These are phyloP conservation scores for Torulaspora indica DNA, from an alignment of 805 yeast genomes.

Conservation along the genomic window DNA sequence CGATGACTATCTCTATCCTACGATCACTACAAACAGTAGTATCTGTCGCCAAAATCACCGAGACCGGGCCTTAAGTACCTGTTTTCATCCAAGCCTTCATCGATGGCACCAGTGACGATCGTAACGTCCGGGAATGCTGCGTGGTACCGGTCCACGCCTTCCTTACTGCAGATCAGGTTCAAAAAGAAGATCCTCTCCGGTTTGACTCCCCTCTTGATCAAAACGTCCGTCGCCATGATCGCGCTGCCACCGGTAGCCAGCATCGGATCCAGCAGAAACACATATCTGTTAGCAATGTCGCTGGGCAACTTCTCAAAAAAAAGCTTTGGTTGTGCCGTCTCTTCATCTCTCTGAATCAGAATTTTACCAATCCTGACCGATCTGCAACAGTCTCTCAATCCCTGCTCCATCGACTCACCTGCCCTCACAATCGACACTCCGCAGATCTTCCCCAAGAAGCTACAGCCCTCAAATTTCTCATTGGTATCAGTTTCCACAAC, in stretches of 20 bases:
- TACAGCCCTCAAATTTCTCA: conserved; percentile 65
- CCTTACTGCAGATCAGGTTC: conserved; percentile 91
- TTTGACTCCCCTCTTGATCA: conserved; percentile 79
- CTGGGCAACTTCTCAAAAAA: conserved; percentile 93
- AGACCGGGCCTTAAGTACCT: conserved; percentile 89
- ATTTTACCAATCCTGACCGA: conserved; percentile 96
- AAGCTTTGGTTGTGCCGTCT: conserved; percentile 87
- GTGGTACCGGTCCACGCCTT: conserved; percentile 78
- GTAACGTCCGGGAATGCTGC: conserved; percentile 75
- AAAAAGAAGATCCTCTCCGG: conserved; percentile 83
- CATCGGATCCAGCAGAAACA: conserved; percentile 92
- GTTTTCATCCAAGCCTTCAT: conserved; percentile 76
- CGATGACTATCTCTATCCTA: conserved; percentile 33
- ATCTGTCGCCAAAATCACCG: conserved; percentile 98
- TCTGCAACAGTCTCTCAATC: conserved; percentile 93
- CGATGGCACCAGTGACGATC: conserved; percentile 92
- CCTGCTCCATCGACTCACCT: conserved; percentile 99
- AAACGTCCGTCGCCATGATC: conserved; percentile 91
- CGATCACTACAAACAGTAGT: conserved; percentile 67
- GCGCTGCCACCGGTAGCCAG: conserved; percentile 99
- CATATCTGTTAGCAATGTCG: conserved; percentile 83
- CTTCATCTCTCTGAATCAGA: conserved; percentile 95
- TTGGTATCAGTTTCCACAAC: conserved; percentile 74
- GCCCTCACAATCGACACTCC: conserved; percentile 98
- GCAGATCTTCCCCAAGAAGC: conserved; percentile 87